Evolutionary conservation across 2,329 filamentous ascomycete species (phyloP).

Genomic region (Apiospora arundinis): DNA sequence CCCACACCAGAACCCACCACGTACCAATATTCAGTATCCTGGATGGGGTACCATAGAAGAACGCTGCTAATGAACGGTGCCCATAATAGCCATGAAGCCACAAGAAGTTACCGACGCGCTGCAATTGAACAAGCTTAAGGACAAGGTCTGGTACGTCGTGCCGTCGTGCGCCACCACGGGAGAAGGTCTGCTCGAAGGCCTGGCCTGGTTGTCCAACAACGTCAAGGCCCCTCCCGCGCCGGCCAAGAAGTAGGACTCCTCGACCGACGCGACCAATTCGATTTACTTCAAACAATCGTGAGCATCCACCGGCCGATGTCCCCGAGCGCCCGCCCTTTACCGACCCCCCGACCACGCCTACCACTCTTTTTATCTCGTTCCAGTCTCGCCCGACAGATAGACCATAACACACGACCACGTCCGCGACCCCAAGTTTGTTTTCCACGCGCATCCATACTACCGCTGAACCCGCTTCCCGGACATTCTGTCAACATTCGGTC

Average conservation of each 20-base stretch:
- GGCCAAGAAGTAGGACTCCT: constrained; percentile 54
- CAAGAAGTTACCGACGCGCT: constrained; percentile 81
- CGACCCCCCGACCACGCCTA: neutral
- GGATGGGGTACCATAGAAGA: constrained; percentile 20
- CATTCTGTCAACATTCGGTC: neutral
- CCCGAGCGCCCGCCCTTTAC: neutral
- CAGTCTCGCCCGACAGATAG: neutral
- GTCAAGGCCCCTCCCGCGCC: constrained; percentile 66
- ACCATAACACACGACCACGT: neutral
- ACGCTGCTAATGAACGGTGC: constrained; percentile 24
- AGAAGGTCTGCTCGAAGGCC: constrained; percentile 80
- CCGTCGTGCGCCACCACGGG: constrained; percentile 83
- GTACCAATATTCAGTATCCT: neutral
- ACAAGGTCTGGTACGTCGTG: constrained; percentile 85
- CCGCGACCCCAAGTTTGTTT: neutral
- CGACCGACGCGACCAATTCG: neutral
- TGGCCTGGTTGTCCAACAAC: constrained; percentile 85
- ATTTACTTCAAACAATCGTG: neutral
- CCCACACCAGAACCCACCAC: neutral
- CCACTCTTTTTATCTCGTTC: neutral
- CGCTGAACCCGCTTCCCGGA: neutral
- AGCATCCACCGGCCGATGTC: neutral
- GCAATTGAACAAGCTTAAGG: constrained; percentile 77
- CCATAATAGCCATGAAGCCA: constrained; percentile 72
- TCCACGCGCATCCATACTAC: neutral